Evolutionary conservation across 345 rosid species (phyloP).

Genomic region (Eucalyptus caleyi): DNA sequence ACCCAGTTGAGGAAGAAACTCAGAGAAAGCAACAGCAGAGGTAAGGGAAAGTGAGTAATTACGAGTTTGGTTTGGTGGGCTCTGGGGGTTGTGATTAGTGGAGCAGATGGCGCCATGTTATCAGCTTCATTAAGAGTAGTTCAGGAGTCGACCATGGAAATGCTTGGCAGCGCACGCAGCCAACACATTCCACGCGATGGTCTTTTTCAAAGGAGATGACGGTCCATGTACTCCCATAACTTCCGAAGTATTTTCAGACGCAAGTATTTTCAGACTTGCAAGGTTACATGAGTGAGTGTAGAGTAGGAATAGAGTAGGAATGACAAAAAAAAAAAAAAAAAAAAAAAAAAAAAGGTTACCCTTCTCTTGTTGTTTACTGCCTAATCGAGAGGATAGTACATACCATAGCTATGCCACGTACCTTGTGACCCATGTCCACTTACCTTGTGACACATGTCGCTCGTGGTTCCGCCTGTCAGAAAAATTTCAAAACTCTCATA

Average conservation of each 20-base stretch:
- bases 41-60: background rate
- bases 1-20: background rate
- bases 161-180: background rate
- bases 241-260: background rate
- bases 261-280: background rate
- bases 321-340: too few relatives aligned
- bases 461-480: background rate
- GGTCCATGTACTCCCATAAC: background rate
- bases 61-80: background rate
- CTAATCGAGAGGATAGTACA: background rate
- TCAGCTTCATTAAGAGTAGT: background rate
- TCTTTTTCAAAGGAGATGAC: background rate
- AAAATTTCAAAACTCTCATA: background rate
- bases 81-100: background rate
- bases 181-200: background rate
- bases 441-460: background rate
- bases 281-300: too few relatives aligned
- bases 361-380: background rate
- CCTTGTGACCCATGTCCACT: background rate
- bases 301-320: too few relatives aligned
- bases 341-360: too few relatives aligned
- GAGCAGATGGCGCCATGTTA: background rate
- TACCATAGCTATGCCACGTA: too few relatives aligned
- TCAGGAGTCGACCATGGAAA: background rate
- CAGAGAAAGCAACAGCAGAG: background rate